These are phyloP conservation scores for Orobanche coerulescens DNA, from an alignment of 257 asterid genomes.

Conservation along the genomic window DNA sequence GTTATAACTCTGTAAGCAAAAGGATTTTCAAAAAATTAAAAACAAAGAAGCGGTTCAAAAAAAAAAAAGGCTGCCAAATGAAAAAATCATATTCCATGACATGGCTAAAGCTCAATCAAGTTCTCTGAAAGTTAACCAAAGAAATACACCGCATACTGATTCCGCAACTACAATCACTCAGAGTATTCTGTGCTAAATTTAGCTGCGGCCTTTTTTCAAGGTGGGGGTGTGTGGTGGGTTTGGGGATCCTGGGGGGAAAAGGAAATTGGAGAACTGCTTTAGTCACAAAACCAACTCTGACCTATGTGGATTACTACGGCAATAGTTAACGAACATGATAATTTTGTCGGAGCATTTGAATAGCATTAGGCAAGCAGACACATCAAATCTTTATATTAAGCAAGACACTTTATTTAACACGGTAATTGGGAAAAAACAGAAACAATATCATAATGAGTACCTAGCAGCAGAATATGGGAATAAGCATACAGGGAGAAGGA, in stretches of 20 bases:
- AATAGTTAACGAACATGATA: not conserved
- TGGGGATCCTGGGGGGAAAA: not conserved
- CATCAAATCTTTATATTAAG: not conserved
- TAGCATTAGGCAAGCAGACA: not conserved
- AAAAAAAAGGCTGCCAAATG: not conserved
- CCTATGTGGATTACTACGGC: not conserved
- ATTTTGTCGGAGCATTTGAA: not conserved
- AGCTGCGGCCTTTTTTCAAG: not conserved
- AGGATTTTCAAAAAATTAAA: constrained; percentile 5
- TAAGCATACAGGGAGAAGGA: not conserved
- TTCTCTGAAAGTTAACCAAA: not conserved
- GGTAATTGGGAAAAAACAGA: not conserved
- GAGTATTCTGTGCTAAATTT: not conserved
- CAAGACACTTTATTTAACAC: not conserved
- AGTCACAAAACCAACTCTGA: not conserved
- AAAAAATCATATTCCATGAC: not conserved
- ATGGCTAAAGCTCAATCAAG: not conserved
- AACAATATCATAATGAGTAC: not conserved
- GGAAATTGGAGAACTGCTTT: not conserved
- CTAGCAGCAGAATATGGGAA: not conserved
- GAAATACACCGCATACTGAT: too few relatives aligned
- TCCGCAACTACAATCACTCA: not conserved
- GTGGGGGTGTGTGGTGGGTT: not conserved
- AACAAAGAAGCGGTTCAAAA: not conserved
- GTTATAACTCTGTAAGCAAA: constrained; percentile 23